phyloP scores from a whole-genome alignment of 345 rosid species.

The Angophora floribunda region DNA sequence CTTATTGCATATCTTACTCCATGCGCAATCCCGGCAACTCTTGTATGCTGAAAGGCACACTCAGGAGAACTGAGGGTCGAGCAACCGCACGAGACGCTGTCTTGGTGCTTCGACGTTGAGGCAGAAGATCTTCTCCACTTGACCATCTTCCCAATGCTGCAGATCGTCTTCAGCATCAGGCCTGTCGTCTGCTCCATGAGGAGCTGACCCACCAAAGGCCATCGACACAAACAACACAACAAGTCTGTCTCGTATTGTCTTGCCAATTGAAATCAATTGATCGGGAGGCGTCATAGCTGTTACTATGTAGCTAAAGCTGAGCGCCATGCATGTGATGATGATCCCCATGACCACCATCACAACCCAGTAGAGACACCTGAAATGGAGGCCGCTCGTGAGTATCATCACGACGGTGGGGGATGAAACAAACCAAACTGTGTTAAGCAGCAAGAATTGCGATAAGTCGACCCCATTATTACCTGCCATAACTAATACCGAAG shows the following conservation, averaged over 20 bases:
- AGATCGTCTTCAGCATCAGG: not conserved
- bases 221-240: not conserved
- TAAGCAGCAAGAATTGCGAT: too few species aligned
- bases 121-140: not conserved
- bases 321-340: rapidly evolving
- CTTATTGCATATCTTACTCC: not conserved
- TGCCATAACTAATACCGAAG: too few species aligned
- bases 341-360: not conserved
- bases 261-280: too few species aligned
- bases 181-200: not conserved
- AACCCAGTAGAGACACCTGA: not conserved
- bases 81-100: not conserved
- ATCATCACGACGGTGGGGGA: not conserved
- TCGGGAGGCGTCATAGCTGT: not conserved
- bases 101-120: not conserved
- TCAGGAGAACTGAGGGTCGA: not conserved
- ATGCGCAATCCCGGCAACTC: not conserved
- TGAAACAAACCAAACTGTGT: not conserved
- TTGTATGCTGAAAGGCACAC: not conserved
- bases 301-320: not conserved
- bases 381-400: not conserved
- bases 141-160: not conserved
- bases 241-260: too few species aligned
- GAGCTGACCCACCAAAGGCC: not conserved
- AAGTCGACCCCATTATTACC: too few species aligned